phyloP scores from a whole-genome alignment of 208 protist genomes.

The Leishmania arabica region DNA sequence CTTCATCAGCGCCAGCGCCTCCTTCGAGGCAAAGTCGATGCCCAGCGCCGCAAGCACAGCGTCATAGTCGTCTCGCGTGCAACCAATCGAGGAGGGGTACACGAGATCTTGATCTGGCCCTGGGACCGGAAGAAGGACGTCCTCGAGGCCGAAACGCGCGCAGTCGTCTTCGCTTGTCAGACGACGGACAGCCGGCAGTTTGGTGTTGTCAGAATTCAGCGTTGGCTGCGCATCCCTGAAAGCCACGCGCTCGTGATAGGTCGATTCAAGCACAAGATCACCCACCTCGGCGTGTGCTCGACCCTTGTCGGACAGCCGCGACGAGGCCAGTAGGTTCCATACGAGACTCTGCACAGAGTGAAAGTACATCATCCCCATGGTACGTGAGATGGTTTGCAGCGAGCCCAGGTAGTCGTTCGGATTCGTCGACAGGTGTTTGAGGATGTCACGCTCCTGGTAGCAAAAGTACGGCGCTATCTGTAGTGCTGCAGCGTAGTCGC shows the following conservation, averaged over 20 bases:
- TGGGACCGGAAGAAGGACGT: slow-evolving; percentile 92
- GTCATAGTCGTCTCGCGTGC: slow-evolving; percentile 58
- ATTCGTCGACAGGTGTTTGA: slow-evolving; percentile 68
- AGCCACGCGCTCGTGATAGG: slow-evolving; percentile 27
- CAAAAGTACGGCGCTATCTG: slow-evolving; percentile 71
- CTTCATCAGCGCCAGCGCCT: slow-evolving; percentile 56
- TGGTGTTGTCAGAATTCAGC: background rate
- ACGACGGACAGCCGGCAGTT: slow-evolving; percentile 54
- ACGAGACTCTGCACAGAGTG: slow-evolving; percentile 94
- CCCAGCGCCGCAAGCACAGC: slow-evolving; percentile 31
- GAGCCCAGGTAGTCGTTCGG: slow-evolving; percentile 77
- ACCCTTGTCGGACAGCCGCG: slow-evolving; percentile 51
- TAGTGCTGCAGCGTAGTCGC: slow-evolving; percentile 54
- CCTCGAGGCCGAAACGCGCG: slow-evolving; percentile 63
- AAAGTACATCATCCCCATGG: slow-evolving; percentile 92
- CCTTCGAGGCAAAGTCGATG: slow-evolving; percentile 26
- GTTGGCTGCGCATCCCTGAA: background rate
- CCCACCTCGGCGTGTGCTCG: slow-evolving; percentile 59
- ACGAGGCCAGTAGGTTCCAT: slow-evolving; percentile 93
- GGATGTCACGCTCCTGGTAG: slow-evolving; percentile 81
- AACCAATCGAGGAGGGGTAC: slow-evolving; percentile 65
- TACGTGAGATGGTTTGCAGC: slow-evolving; percentile 79
- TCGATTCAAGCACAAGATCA: slow-evolving; percentile 80
- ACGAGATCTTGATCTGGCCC: slow-evolving; percentile 75
- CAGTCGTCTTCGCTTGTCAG: slow-evolving; percentile 69